Evolutionary conservation across 1,139 yeast species (phyloP), one percentile per base, ranked within the genome.

Genomic region (Candida gigantensis): DNA sequence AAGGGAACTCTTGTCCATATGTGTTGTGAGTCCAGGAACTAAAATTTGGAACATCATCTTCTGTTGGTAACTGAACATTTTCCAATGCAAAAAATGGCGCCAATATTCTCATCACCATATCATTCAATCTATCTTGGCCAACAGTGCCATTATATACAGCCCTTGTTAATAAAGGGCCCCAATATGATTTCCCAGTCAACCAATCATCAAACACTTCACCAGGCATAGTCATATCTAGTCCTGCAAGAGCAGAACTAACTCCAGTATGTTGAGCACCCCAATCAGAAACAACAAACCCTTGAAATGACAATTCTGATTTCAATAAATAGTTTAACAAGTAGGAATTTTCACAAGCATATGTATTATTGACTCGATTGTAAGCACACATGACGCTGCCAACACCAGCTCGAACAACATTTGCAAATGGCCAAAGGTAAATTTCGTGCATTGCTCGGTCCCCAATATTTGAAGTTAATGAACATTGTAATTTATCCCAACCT

Each of bases 191-290:
- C 2, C 81, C 83, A 12, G 76, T 65, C 25, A 73, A 59, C 76
- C 79, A 73, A 36, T 69, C 75, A 39, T 72, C 74, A 43, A 68
- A 68, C 1, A 72, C 62, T 41, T 77, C 80, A 19, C 84, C 84
- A 0, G 86, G 86, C 85, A 81, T 79, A 5, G 74, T 65, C 83
- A 81, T 77, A 57, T 81, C 86, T 29, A 78, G 58, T 1, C 87
- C 87, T 2, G 84, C 72, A 19, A 77, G 57, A 1, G 77, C 79
- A 1, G 82, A 68, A 37, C 68, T 67, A 5, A 79, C 77, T 6
- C 85, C 85, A 12, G 75, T 56, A 44, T 74, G 79, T 42, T 74
- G 79, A 4, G 82, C 85, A 17, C 78, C 79, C 84, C 85, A 79
- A 50, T 80, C 86, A 21, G 82, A 72, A 39, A 79, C 72, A 5